A percentile compares a stretch with the other conserved stretches of the same genome.
These are phyloP conservation scores for Aspergillus tubingensis DNA, from an alignment of 2,329 filamentous ascomycete genomes.

Conservation along the genomic window DNA sequence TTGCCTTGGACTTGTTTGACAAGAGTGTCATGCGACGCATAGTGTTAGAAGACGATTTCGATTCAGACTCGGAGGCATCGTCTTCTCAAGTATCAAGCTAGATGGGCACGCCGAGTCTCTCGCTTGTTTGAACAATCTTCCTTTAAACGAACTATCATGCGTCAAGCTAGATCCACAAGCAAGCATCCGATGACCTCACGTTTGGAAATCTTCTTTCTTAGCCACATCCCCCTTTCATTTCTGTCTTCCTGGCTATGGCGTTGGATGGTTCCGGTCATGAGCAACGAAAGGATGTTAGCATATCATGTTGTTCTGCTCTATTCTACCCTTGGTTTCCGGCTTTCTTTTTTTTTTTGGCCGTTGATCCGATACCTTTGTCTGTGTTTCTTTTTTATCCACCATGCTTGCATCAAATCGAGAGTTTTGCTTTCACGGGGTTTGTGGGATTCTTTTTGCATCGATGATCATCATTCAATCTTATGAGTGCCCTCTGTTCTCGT, in stretches of 20 bases:
- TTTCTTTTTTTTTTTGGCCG: background rate
- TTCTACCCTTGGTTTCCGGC: conserved; percentile 3
- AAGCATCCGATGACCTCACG: background rate
- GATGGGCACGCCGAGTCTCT: background rate
- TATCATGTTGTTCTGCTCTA: conserved; percentile 13
- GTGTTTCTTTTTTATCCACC: background rate
- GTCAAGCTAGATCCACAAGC: background rate
- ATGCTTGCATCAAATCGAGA: background rate
- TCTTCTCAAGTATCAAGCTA: conserved; percentile 30
- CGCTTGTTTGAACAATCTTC: background rate
- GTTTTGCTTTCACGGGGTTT: background rate
- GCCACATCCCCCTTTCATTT: background rate
- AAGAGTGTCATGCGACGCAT: conserved; percentile 82
- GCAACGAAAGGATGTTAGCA: conserved; percentile 21
- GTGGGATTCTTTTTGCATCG: background rate
- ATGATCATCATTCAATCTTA: background rate
- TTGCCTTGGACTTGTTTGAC: conserved; percentile 93
- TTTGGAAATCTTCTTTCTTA: background rate
- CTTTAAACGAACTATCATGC: conserved; percentile 2
- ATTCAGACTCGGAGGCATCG: conserved; percentile 35
- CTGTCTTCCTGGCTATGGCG: conserved; percentile 14
- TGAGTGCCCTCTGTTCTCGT: background rate
- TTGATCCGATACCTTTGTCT: background rate
- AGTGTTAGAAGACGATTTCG: conserved; percentile 72
- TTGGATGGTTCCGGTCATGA: conserved; percentile 18